Percentiles rank a stretch among this genome's conserved stretches.
Conservation (phyloP, 352 stramenopile species). For the Phytopythium delawarense region DNA sequence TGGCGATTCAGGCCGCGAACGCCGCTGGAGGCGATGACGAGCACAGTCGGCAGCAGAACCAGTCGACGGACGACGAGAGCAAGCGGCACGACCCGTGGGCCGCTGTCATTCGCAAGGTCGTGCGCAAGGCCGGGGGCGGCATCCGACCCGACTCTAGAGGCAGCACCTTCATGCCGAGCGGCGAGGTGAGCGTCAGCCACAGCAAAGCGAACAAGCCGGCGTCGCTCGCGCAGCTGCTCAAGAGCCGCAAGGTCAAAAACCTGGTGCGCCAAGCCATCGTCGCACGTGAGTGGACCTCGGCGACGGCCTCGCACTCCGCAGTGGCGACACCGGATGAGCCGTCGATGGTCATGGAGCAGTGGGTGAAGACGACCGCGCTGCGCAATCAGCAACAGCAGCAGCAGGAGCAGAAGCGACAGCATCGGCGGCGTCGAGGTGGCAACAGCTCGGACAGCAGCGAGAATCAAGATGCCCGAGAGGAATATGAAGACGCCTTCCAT, state of each 20-base stretch:
- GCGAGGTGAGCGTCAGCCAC: not conserved
- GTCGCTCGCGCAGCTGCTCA: constrained; percentile 38
- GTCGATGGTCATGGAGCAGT: constrained; percentile 61
- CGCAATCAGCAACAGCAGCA: constrained; percentile 20
- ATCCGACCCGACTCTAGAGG: not conserved
- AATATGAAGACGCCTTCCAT: constrained; percentile 7
- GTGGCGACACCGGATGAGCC: constrained; percentile 12
- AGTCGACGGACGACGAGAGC: not conserved
- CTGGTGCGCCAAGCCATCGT: constrained; percentile 51
- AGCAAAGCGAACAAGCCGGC: constrained; percentile 24
- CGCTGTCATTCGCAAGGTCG: constrained; percentile 23
- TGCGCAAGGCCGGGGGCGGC: constrained; percentile 11
- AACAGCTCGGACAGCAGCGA: not conserved
- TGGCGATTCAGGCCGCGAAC: constrained; percentile 12
- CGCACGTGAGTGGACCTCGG: constrained; percentile 11
- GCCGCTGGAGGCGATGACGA: constrained; percentile 1
- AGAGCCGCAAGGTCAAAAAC: constrained; percentile 54
- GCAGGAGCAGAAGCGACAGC: not conserved
- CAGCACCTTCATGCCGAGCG: not conserved
- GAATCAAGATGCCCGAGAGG: constrained; percentile 5
- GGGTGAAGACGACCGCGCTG: constrained; percentile 42
- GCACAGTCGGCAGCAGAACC: not conserved
- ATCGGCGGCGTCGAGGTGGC: constrained; percentile 9
- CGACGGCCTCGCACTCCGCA: not conserved
- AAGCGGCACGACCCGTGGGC: constrained; percentile 22